Evolutionary conservation across 1,284 basidiomycete species (phyloP), one percentile per base, ranked within the genome.

Genomic region (Ceratobasidium theobromae): DNA sequence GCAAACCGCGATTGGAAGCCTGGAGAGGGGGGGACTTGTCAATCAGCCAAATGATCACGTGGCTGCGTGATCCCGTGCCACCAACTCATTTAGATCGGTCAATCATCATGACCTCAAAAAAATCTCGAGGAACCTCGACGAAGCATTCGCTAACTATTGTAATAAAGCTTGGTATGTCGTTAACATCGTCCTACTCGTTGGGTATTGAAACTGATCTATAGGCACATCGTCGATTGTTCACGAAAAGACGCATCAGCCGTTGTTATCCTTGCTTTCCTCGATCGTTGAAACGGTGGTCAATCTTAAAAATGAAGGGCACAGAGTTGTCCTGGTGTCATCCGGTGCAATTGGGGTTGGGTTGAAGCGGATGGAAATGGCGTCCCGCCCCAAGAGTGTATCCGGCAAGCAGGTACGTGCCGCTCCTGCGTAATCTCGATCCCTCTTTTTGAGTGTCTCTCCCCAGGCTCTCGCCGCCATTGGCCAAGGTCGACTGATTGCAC

Each of bases 311-410:
- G 79, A 87, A 43, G 96, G 96, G 0, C 96, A 99, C 78, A 88
- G 91, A 71, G 93, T 99, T 66, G 92, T 98, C 1, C 85, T 99
- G 12, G 95, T 98, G 65, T 95, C 91, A 71, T 97, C 95, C 11
- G 96, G 96, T 0, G 97, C 96, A 14, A 98, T 99, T 66, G 97
- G 91, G 0, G 92, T 98, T 38, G 97, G 96, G 0, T 76, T 98
- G 65, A 88, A 95, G 73, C 84, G 94, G 46, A 99, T 99, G 96
- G 82, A 86, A 33, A 79, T 97, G 70, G 83, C 86, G 16, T 86
- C 84, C 65, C 82, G 84, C 67, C 93, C 95, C 1, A 96, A 95
- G 72, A 87, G 84, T 64, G 77, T 99, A 14, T 88, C 91, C 2
- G 92, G 93, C 65, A 95, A 96, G 76, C 95, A 98, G 82, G 92